Evolutionary conservation across 129 eudicot genomes (phyloP), one percentile per base, ranked within the genome.

Genomic region (Artemisia argyi): DNA sequence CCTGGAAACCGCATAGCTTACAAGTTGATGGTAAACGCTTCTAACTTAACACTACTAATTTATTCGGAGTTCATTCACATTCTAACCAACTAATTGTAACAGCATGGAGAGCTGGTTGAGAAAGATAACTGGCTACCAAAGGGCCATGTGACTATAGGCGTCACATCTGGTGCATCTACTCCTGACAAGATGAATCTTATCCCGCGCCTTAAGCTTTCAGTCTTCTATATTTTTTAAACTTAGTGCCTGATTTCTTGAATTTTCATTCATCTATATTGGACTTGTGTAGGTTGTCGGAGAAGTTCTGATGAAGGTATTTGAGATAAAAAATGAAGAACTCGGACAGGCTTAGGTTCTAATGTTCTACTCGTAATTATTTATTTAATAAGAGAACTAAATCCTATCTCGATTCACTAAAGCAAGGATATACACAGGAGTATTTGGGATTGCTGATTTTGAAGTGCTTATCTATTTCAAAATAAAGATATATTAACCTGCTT

Each of bases 101-200:
- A 89, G 98, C 98, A 92, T 26, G 98, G 96, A 1, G 98, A 92
- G 86, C 76, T 86, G 73, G 96, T 92, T 39, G 95, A 86, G 87
- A 92, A 92, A 76, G 91, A 89, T 58, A 83, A 89, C 80, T 92
- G 83, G 82, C 84, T 92, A n/a, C 98, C 98, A 12, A 79, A 87
- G 68, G 98, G 98, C 24, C 98, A 84, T 18, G 77, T 92, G 70
- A 89, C 91, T 50, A 68, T 92, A 17, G 98, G 98, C 9, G 76
- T 89, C 42, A 92, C 98, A 56, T 85, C 98, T 61, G 96, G 96
- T 75, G 98, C 98, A 72, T 92, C 96, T 30, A 85, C 98, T 42
- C 96, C 98, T 8, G 95, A 92, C 53, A 92, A 92, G 95, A 96
- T 92, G 76, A 78, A 22, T 63, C 46, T 39, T 39, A 39, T 11